Evolutionary conservation across 768 basidiomycete genomes (phyloP), one percentile per base, ranked within the genome.

Genomic region (Imleria badia): DNA sequence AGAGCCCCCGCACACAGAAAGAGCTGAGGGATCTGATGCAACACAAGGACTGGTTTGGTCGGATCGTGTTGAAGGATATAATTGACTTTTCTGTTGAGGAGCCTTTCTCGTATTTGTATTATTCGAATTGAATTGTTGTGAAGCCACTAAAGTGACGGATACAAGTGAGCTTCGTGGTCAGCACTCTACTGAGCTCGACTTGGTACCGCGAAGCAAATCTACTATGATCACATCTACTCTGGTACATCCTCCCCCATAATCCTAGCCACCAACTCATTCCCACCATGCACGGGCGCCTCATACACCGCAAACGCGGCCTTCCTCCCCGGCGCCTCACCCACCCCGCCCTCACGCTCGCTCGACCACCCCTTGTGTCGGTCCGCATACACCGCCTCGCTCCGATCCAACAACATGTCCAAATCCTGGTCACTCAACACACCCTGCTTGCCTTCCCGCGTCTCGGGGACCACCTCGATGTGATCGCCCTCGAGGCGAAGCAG

Each of bases 401-500:
- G 78, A 62, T 97, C 95, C 34, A 98, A 75, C 47, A 98, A 75
- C 66, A 83, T 77, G 22, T 87, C 84, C 34, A 99, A 72, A 62
- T 97, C 92, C 38, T 78, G 80, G 48, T 97, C 91, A 58, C 85
- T 87, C 62, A 99, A 77, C 46, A 98, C 84, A 33, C 81, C 81
- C 42, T 78, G 75, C 66, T 86, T 86, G 35, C 84, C 87, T 59
- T 81, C 82, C 8, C 60, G 59, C 17, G 85, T 89, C 62, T 84
- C 80, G 2, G 84, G 84, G 17, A 93, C 91, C 12, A 98, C 86
- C 48, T 91, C 83, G 54, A 98, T 91, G 66, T 94, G 86, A 72
- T 98, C 92, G 15, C 88, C 88, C 65, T 96, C 94, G 4, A 96
- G 26, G 26, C 26, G 26, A 6, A 96, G 76, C 39, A 97, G 73